A percentile compares a stretch with the other conserved stretches of the same genome.
Evolutionary conservation across 176 grass and related monocot species (phyloP).

Genomic region (Aegilops bicornis): DNA sequence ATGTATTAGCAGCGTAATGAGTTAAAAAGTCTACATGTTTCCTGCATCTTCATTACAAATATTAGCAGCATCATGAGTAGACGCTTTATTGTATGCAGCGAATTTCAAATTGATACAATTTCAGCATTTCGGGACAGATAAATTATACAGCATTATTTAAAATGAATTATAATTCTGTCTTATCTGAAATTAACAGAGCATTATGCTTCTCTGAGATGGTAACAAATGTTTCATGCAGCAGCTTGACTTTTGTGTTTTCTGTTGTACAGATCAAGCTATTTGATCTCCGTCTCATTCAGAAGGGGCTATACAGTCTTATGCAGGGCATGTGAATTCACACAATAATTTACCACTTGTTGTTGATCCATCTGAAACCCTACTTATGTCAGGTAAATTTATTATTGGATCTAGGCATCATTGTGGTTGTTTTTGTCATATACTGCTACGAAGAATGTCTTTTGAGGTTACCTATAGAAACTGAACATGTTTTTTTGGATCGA

Average conservation of each 20-base stretch:
- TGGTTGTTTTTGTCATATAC: conserved; percentile 6
- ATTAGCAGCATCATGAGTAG: neutral
- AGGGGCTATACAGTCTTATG: conserved; percentile 76
- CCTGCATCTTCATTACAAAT: neutral
- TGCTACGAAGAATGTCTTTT: neutral
- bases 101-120: neutral
- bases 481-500: neutral
- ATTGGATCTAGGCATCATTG: neutral
- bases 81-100: neutral
- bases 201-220: conserved; percentile 2
- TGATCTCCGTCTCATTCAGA: conserved; percentile 70
- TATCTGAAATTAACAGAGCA: neutral
- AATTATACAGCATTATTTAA: neutral
- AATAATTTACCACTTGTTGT: conserved; percentile 64
- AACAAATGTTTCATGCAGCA: conserved; percentile 13
- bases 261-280: conserved; percentile 84
- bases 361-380: conserved; percentile 84
- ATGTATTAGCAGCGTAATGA: too few relatives aligned
- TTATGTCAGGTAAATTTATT: conserved; percentile 72
- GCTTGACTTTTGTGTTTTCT: conserved; percentile 17
- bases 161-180: conserved; percentile 2
- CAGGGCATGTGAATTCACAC: conserved; percentile 83
- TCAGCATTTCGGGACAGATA: neutral
- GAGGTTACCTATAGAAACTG: neutral
- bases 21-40: neutral